phyloP scores from a whole-genome alignment of 2,329 filamentous ascomycete species.

The Coniochaeta pulveracea region DNA sequence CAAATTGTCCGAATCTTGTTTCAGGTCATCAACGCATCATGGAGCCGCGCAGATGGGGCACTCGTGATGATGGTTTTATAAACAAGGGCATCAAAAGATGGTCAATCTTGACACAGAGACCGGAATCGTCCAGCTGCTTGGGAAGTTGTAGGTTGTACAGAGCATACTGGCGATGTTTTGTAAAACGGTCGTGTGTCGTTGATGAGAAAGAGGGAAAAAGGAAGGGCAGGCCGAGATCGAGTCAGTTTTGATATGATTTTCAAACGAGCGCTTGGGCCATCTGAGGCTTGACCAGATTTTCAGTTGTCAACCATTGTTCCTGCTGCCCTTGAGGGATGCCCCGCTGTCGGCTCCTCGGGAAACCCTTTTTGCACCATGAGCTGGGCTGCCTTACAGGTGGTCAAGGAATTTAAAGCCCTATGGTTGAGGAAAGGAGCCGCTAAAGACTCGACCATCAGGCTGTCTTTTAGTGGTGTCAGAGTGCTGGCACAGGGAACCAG shows the following conservation, averaged over 20 bases:
- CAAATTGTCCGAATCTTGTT: slow-evolving; percentile 44
- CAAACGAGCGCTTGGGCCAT: background rate
- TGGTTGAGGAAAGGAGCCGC: too few relatives aligned
- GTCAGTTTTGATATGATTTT: background rate
- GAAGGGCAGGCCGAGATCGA: slow-evolving; percentile 5
- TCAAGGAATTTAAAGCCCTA: too few relatives aligned
- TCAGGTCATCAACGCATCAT: slow-evolving; percentile 61
- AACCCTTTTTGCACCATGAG: too few relatives aligned
- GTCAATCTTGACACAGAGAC: slow-evolving; percentile 48
- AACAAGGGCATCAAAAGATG: slow-evolving; percentile 39
- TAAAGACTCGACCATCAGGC: too few relatives aligned
- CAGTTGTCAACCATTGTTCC: too few relatives aligned
- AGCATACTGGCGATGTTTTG: slow-evolving; percentile 24
- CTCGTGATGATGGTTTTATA: slow-evolving; percentile 59
- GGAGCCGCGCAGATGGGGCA: slow-evolving; percentile 49
- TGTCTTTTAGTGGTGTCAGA: too few relatives aligned
- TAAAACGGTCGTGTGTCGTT: slow-evolving; percentile 18
- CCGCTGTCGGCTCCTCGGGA: too few relatives aligned
- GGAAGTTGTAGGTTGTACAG: slow-evolving; percentile 13
- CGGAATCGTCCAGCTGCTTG: slow-evolving; percentile 37
- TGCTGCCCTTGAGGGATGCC: too few relatives aligned
- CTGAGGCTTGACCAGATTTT: too few relatives aligned
- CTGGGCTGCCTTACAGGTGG: too few relatives aligned
- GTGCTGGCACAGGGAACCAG: slow-evolving; percentile 1
- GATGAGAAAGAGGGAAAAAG: slow-evolving; percentile 10